Evolutionary conservation across 345 rosid genomes (phyloP).

Genomic region (Salix exigua): DNA sequence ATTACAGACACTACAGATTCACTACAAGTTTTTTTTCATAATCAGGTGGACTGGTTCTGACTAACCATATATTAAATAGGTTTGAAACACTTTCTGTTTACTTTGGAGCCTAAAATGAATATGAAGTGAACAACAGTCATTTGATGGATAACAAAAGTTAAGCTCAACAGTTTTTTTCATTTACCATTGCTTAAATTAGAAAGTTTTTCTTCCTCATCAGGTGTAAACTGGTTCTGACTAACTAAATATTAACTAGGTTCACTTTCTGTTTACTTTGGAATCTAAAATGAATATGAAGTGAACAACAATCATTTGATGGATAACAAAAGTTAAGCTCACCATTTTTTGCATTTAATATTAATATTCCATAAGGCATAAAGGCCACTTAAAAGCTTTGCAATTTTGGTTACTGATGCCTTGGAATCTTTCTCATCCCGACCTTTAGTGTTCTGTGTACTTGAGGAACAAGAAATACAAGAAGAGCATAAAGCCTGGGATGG

Average conservation of each 20-base stretch:
- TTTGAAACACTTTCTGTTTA: background rate
- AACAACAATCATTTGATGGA: background rate
- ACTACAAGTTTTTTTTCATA: background rate
- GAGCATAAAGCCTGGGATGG: background rate
- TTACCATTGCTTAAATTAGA: background rate
- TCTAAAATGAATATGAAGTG: background rate
- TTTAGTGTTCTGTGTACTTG: background rate
- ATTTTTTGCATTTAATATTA: background rate
- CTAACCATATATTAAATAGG: background rate
- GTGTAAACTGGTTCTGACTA: background rate
- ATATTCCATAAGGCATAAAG: background rate
- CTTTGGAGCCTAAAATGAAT: background rate
- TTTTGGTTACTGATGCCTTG: background rate
- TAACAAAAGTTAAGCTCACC: background rate
- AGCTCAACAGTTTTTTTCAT: background rate
- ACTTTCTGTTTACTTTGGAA: background rate
- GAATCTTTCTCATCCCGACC: background rate
- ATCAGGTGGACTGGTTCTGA: background rate
- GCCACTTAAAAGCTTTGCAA: background rate
- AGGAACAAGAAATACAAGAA: background rate
- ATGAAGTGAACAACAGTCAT: background rate
- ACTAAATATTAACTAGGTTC: background rate
- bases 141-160: background rate
- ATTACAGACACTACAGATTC: background rate
- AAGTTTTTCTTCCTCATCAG: background rate